These are phyloP conservation scores for Fusarium zealandicum DNA, from an alignment of 2,329 filamentous ascomycete genomes.

Conservation along the genomic window DNA sequence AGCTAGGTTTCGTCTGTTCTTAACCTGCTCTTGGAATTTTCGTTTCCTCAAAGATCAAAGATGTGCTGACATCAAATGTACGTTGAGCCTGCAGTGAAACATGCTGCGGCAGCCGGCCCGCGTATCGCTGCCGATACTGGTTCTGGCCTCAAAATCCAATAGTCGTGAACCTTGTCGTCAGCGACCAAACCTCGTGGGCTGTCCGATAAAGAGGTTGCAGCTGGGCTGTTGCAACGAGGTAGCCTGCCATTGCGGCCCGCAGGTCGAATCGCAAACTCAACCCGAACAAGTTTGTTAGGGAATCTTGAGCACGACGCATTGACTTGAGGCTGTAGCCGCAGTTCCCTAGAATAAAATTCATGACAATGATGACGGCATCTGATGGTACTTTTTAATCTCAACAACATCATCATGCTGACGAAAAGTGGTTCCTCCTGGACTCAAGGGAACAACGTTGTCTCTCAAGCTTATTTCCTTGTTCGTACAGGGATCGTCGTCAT, in stretches of 20 bases:
- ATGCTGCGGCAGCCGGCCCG: constrained; percentile 21
- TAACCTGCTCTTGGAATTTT: background rate
- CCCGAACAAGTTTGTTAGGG: background rate
- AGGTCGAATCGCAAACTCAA: constrained; percentile 8
- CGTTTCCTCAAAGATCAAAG: background rate
- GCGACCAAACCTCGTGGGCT: background rate
- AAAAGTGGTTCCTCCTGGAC: constrained; percentile 22
- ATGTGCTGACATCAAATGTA: constrained; percentile 9
- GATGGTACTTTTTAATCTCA: constrained; percentile 7
- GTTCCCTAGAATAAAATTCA: constrained; percentile 1
- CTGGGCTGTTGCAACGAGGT: background rate
- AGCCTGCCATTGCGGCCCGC: constrained; percentile 1
- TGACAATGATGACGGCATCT: constrained; percentile 30
- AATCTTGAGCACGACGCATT: constrained; percentile 2
- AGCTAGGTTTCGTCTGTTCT: background rate
- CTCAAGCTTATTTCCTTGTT: constrained; percentile 33
- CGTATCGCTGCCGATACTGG: constrained; percentile 16
- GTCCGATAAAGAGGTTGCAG: constrained; percentile 31
- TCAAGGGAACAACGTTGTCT: background rate
- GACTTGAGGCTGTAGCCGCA: constrained; percentile 1
- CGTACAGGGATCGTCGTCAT: constrained; percentile 22
- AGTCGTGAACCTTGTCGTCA: constrained; percentile 23
- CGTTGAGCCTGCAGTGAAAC: constrained; percentile 16
- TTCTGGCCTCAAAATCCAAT: constrained; percentile 15
- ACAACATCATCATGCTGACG: constrained; percentile 14